Percentiles rank a stretch among this genome's conserved stretches.
Evolutionary conservation across 768 basidiomycete genomes (phyloP).

Genomic region (Mrakia gelida): DNA sequence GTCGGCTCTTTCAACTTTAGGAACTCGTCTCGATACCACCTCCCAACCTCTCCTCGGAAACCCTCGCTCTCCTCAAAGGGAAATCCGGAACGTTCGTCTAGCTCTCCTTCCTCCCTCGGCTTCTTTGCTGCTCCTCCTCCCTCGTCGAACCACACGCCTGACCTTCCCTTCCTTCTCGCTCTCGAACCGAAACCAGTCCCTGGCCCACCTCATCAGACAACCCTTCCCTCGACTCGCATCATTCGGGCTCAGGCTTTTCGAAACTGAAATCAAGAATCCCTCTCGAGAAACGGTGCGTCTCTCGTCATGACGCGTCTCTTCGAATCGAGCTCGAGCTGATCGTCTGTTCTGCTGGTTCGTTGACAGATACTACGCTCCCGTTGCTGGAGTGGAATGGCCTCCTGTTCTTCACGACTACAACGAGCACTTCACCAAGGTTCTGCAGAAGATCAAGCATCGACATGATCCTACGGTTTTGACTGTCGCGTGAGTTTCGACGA

Average conservation of each 20-base stretch:
- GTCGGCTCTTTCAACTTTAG: conserved; percentile 47
- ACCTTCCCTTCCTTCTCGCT: background rate
- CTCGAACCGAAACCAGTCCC: conserved; percentile 39
- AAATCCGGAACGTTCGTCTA: conserved; percentile 38
- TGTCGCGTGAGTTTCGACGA: conserved; percentile 53
- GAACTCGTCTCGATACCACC: conserved; percentile 84
- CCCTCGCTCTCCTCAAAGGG: conserved; percentile 56
- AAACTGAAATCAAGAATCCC: conserved; percentile 26
- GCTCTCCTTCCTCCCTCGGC: conserved; percentile 23
- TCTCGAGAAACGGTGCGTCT: conserved; percentile 28
- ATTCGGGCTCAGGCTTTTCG: background rate
- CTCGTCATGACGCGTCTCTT: background rate
- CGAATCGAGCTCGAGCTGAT: background rate
- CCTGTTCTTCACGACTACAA: conserved; percentile 94
- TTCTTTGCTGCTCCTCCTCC: conserved; percentile 41
- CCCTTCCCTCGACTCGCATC: conserved; percentile 53
- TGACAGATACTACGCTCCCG: conserved; percentile 74
- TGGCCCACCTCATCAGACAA: conserved; percentile 76
- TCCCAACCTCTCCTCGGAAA: conserved; percentile 61
- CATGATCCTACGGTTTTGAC: conserved; percentile 98
- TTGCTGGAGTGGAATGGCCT: conserved; percentile 68
- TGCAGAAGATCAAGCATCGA: conserved; percentile 84
- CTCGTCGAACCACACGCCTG: background rate
- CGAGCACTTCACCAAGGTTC: conserved; percentile 74
- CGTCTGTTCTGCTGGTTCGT: background rate